Conservation (phyloP, 2,329 filamentous ascomycete genomes). For the Cyanodermella asteris region DNA sequence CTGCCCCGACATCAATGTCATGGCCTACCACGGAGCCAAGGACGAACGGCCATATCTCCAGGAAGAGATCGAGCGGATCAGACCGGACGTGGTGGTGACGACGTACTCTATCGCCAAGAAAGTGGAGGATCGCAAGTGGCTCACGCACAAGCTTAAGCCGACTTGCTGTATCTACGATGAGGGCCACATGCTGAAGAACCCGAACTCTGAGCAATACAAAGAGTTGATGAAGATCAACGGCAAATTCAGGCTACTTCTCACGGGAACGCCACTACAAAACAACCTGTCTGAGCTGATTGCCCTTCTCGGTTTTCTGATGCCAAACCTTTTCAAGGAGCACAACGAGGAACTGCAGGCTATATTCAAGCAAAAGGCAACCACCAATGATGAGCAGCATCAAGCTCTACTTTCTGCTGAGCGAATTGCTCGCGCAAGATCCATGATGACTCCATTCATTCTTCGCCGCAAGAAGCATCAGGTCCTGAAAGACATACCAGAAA, state of each 20-base stretch:
- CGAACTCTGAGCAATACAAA: constrained; percentile 58
- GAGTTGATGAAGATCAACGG: constrained; percentile 57
- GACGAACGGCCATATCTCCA: constrained; percentile 46
- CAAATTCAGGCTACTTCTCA: constrained; percentile 67
- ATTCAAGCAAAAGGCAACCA: constrained; percentile 79
- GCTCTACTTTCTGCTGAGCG: constrained; percentile 71
- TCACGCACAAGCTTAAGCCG: constrained; percentile 34
- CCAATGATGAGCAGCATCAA: constrained; percentile 49
- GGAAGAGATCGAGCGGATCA: constrained; percentile 38
- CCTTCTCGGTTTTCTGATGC: constrained; percentile 84
- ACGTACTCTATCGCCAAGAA: constrained; percentile 47
- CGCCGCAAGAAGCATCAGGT: constrained; percentile 88
- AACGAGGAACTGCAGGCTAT: constrained; percentile 64
- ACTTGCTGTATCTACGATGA: constrained; percentile 64
- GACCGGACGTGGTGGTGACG: constrained; percentile 45
- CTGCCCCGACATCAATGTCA: constrained; percentile 52
- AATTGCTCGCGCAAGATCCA: constrained; percentile 67
- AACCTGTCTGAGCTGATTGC: constrained; percentile 83
- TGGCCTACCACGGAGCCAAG: constrained; percentile 46
- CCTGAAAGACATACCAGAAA: constrained; percentile 57
- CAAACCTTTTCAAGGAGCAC: constrained; percentile 54
- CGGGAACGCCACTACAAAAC: constrained; percentile 86
- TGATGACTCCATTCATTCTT: constrained; percentile 86
- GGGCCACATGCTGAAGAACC: constrained; percentile 82
- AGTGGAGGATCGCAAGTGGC: constrained; percentile 39